Conservation (phyloP, 2,329 filamentous ascomycete genomes). For the Sclerotinia trifoliorum region DNA sequence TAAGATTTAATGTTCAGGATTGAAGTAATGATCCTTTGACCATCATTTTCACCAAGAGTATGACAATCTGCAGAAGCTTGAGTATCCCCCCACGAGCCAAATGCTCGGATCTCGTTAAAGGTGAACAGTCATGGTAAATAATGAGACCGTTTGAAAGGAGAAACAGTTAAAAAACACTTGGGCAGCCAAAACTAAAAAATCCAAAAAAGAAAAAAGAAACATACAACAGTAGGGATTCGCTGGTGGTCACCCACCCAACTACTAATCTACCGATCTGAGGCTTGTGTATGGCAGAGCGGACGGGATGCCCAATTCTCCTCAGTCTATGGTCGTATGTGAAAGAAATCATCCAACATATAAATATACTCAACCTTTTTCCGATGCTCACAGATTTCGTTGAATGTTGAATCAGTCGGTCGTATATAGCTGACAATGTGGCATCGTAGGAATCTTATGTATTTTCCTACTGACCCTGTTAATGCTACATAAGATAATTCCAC, state of each 20-base stretch:
- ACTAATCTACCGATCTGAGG: slow-evolving; percentile 13
- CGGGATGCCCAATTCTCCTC: slow-evolving; percentile 8
- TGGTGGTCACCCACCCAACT: slow-evolving; percentile 16
- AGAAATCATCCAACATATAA: accelerated
- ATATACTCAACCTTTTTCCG: accelerated
- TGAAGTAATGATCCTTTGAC: not conserved
- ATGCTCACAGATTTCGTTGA: not conserved
- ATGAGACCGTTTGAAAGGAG: not conserved
- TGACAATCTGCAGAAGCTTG: not conserved
- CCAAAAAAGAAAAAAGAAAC: no score
- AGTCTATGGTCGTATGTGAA: not conserved
- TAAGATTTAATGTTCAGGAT: no score
- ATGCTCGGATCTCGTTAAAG: not conserved
- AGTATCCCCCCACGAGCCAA: not conserved
- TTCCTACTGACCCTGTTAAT: not conserved
- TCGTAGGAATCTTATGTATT: not conserved
- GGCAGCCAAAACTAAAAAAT: not conserved
- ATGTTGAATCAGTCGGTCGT: not conserved
- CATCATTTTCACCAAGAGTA: not conserved
- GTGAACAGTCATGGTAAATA: not conserved
- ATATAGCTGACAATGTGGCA: not conserved
- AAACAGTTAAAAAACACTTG: no score
- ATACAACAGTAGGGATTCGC: slow-evolving; percentile 12
- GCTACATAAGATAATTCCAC: not conserved
- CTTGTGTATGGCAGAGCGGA: slow-evolving; percentile 14